Evolutionary conservation across 2,329 filamentous ascomycete genomes (phyloP), one percentile per base, ranked within the genome.

Genomic region (Didymella pomorum): DNA sequence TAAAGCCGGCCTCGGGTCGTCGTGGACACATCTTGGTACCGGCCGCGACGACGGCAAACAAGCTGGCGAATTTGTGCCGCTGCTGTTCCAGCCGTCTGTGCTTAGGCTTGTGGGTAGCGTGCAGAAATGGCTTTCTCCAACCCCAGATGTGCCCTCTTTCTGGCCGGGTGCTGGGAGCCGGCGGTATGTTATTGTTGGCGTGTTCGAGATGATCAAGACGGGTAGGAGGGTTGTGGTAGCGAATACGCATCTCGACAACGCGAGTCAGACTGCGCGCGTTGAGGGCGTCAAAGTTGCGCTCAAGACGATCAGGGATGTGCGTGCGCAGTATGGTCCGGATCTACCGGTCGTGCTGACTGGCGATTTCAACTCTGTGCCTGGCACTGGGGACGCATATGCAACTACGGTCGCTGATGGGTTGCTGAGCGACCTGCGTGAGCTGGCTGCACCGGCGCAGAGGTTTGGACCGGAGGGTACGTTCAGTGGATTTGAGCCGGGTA

Each of bases 91-190:
- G 39, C 79, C 81, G 0, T 77, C 79, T 1, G 74, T 82, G 7
- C 92, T 89, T 84, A 72, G 79, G 16, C 81, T 90, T 43, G 73
- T 84, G 39, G 77, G 81, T 18, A 86, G 79, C 73, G 80, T 86
- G 67, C 91, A 88, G 1, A 82, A 87, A 52, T 96, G 92, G 92
- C 81, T 96, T 11, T 92, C 88, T 41, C 79, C 86, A 64, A 95
- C 91, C 1, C 92, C 92, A 0, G 79, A 86, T 14, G 74, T 77
- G 47, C 90, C 90, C 0, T 91, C 88, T 0, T 86, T 84, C 56
- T 89, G 90, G 23, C 95, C 91, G 89, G 84, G 86, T 63, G 83
- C 84, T 12, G 81, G 78, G 3, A 80, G 85, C 54, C 81, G 83
- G 45, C 79, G 89, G 11, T 83, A 90, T 50, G 81, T 89, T 35